Evolutionary conservation across 1,139 yeast genomes (phyloP).

Genomic region (Debaryomyces subglobosus): DNA sequence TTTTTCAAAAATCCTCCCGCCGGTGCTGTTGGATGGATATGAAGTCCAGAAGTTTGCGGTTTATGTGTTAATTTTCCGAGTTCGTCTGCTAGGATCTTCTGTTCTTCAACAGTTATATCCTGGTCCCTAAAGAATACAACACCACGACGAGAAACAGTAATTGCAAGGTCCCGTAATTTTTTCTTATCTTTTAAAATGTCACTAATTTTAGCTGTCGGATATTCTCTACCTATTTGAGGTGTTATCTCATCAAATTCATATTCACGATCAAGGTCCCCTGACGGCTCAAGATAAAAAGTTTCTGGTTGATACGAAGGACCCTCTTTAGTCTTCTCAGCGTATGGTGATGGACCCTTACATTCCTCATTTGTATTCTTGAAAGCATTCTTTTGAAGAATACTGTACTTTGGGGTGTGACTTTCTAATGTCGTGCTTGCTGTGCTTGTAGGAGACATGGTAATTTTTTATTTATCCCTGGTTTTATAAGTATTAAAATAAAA

Average conservation of each 20-base stretch:
- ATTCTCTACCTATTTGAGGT: conserved; percentile 10
- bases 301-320: conserved; percentile 7
- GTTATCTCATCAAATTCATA: conserved; percentile 10
- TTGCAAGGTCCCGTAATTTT: conserved; percentile 1
- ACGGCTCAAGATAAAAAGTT: conserved; percentile 4
- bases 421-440: background rate
- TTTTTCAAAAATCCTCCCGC: conserved; percentile 12
- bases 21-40: conserved; percentile 11
- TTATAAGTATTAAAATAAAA: too few relatives aligned
- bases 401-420: background rate
- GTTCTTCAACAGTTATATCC: background rate
- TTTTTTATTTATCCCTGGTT: background rate
- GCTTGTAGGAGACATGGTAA: background rate
- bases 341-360: background rate
- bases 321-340: background rate
- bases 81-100: background rate
- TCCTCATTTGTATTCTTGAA: background rate
- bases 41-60: conserved; percentile 11
- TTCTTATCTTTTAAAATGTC: conserved; percentile 9
- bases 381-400: background rate
- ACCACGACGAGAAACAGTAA: background rate
- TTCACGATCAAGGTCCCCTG: conserved; percentile 9
- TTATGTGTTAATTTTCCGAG: conserved; percentile 9
- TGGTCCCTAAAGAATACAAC: background rate
- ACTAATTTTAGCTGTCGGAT: conserved; percentile 8